Conservation (phyloP, 2,329 filamentous ascomycete genomes). For the Achaetomium macrosporum region DNA sequence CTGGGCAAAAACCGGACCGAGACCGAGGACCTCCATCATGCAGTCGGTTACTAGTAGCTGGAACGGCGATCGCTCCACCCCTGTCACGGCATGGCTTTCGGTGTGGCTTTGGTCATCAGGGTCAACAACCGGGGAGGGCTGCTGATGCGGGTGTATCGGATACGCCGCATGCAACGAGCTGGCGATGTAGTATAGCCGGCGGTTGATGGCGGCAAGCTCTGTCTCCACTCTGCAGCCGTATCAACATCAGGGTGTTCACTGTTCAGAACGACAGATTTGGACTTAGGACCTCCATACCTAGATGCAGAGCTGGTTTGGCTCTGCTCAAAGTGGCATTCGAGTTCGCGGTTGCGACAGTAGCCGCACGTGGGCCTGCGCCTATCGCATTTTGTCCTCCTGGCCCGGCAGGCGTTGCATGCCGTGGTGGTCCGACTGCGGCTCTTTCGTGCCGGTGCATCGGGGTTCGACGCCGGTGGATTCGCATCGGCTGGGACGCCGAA, state of each 20-base stretch:
- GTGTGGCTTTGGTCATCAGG: background rate
- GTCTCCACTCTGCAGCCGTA: slow-evolving; percentile 12
- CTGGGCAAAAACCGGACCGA: background rate
- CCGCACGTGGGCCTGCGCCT: slow-evolving; percentile 4
- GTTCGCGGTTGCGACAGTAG: slow-evolving; percentile 11
- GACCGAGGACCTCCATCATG: slow-evolving; percentile 7
- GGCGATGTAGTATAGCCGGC: slow-evolving; percentile 10
- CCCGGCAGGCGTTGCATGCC: slow-evolving; percentile 10
- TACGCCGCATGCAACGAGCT: slow-evolving; percentile 2
- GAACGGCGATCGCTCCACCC: slow-evolving; percentile 5
- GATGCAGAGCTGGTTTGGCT: slow-evolving; percentile 8
- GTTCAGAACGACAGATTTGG: too few species aligned
- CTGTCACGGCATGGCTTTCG: slow-evolving; percentile 4
- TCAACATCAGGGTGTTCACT: too few species aligned
- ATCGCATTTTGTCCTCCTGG: slow-evolving; percentile 10
- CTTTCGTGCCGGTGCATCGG: slow-evolving; percentile 3
- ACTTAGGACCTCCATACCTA: too few species aligned
- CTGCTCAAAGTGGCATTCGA: slow-evolving; percentile 8
- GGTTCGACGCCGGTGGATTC: background rate
- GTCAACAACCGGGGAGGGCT: background rate
- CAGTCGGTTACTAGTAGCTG: slow-evolving; percentile 4
- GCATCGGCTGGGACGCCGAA: background rate
- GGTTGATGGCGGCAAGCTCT: slow-evolving; percentile 11
- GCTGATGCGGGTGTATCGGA: background rate
- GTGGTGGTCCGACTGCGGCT: slow-evolving; percentile 1